Evolutionary conservation across 768 basidiomycete species (phyloP), one percentile per base, ranked within the genome.

Genomic region (Panaeolus cyanescens): DNA sequence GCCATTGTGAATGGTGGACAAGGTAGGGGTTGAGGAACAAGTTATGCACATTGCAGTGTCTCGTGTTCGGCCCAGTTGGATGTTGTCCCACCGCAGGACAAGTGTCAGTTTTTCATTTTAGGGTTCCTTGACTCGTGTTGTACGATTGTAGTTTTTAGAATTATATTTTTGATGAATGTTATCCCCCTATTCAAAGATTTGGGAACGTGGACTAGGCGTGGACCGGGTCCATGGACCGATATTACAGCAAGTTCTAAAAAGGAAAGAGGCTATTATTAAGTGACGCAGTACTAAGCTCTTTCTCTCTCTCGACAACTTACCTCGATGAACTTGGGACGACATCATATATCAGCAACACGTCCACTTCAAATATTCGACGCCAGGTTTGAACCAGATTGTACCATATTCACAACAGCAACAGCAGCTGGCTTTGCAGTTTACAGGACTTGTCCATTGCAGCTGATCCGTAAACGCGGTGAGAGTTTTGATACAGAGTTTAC

Each of bases 341-440:
- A 92, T 73, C 87, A 89, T 34, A 93, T 95, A 77, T 86, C 89
- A 62, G 78, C 92, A 22, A 89, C 91, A 36, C 81, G 78, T 60
- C 92, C 92, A 2, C 81, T 92, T 59, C 85, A 88, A 67, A 85
- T 95, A 67, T 81, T 89, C 62, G 88, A 94, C 77, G 86, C 87
- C 61, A 85, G 85, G 63, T 92, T 95, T 68, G 92, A 94, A 68
- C 75, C 88, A n/a, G 90, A 91, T 66, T 88, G 84, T 68, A 80
- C 83, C 65, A 90, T 94, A 72, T 95, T 95, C 76, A 91, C 93
- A 0, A 80, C 86, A 19, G 83, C 90, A 4, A 93, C 91, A 5
- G 88, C 88, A 25, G 86, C 85, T 61, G 93, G 93, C 59, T 95
- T 93, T 70, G 92, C 91, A 7, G 84, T 95, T 30, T 95, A 95